phyloP scores from a whole-genome alignment of 306 rosid genomes.

The Malus asiatica region DNA sequence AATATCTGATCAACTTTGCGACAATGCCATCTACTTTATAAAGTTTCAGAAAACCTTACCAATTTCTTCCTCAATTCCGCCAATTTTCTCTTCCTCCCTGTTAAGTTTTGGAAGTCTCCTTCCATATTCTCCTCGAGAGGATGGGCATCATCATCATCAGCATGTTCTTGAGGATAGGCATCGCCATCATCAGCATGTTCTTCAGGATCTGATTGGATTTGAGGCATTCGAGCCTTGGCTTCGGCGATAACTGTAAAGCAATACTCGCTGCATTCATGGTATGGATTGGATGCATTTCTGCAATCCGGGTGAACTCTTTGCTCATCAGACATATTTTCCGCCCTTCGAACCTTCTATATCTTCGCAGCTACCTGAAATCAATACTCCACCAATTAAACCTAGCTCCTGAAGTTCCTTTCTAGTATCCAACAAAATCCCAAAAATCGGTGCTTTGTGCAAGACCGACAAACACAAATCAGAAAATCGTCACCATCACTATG shows the following conservation, averaged over 20 bases:
- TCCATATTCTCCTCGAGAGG: conserved; percentile 14
- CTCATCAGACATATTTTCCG: conserved; percentile 48
- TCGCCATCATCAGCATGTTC: conserved; percentile 15
- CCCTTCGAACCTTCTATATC: background rate
- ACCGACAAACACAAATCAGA: too few relatives aligned
- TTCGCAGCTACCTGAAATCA: conserved; percentile 8
- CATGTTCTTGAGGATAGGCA: conserved; percentile 15
- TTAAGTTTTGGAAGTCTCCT: conserved; percentile 22
- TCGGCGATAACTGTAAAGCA: conserved; percentile 76
- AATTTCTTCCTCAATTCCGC: conserved; percentile 81
- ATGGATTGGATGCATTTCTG: conserved; percentile 78
- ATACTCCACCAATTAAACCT: background rate
- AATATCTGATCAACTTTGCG: background rate
- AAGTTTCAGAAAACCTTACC: conserved; percentile 35
- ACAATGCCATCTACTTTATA: background rate
- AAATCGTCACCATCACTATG: too few relatives aligned
- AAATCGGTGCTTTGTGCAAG: too few relatives aligned
- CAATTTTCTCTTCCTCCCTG: conserved; percentile 74
- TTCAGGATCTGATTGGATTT: conserved; percentile 37
- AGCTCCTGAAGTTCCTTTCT: background rate
- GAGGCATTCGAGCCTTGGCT: conserved; percentile 43
- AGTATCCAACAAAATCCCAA: too few relatives aligned
- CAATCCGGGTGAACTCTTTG: conserved; percentile 86
- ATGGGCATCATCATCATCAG: conserved; percentile 12
- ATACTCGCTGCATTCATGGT: conserved; percentile 80